Evolutionary conservation across 2,329 filamentous ascomycete species (phyloP).

Genomic region (Verticillium dahliae): DNA sequence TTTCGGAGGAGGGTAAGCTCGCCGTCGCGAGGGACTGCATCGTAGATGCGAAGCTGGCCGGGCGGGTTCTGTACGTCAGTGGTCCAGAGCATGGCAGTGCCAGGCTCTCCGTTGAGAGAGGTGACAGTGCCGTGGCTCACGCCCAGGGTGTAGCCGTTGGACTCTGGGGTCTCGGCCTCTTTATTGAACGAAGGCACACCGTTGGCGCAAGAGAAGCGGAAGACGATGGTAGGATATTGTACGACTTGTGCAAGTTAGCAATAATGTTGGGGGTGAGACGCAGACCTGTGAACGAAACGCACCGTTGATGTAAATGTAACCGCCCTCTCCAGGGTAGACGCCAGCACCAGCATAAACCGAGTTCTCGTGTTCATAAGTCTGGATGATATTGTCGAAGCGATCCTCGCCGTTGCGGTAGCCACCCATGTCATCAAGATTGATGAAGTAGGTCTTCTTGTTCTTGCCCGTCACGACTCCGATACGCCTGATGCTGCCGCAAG

Average conservation of each 20-base stretch:
- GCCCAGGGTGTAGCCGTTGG: conserved; percentile 46
- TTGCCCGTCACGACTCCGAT: conserved; percentile 45
- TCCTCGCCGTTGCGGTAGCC: conserved; percentile 29
- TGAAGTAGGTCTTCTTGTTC: conserved; percentile 40
- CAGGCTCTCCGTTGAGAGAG: conserved; percentile 43
- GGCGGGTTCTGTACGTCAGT: conserved; percentile 43
- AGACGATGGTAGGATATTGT: conserved; percentile 46
- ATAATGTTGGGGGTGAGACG: not conserved
- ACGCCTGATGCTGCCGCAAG: conserved; percentile 33
- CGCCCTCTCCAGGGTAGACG: conserved; percentile 40
- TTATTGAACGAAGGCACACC: conserved; percentile 48
- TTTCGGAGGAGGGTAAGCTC: conserved; percentile 39
- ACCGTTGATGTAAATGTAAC: conserved; percentile 39
- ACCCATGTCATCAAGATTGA: conserved; percentile 32
- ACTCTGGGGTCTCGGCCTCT: conserved; percentile 40
- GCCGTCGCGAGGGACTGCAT: conserved; percentile 41
- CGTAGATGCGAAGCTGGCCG: conserved; percentile 43
- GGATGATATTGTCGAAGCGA: conserved; percentile 34
- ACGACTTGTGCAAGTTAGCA: conserved; percentile 28
- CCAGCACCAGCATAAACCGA: conserved; percentile 40
- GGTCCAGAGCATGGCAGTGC: conserved; percentile 51
- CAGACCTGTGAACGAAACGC: not conserved
- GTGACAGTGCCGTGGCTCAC: conserved; percentile 52
- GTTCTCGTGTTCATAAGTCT: conserved; percentile 35
- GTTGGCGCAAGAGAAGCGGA: conserved; percentile 47